phyloP scores from a whole-genome alignment of 768 basidiomycete species.

The Lactarius tabidus region DNA sequence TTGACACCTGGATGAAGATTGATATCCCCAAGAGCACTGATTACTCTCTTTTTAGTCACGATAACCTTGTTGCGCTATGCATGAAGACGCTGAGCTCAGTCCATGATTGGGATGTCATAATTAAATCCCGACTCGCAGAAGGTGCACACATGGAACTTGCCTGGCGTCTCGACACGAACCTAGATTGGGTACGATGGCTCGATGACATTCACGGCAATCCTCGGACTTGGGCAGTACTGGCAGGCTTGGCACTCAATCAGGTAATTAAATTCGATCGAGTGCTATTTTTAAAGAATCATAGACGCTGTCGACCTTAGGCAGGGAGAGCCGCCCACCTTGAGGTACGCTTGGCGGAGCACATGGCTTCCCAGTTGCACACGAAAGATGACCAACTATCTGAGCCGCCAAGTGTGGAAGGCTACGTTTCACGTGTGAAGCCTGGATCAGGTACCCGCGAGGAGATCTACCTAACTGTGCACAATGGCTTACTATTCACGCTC shows the following conservation, averaged over 20 bases:
- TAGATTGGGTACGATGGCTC: conserved; percentile 88
- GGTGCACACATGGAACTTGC: conserved; percentile 67
- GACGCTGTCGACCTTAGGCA: conserved; percentile 32
- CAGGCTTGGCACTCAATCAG: conserved; percentile 69
- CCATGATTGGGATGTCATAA: conserved; percentile 57
- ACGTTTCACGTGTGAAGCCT: conserved; percentile 65
- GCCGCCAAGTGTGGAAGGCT: conserved; percentile 84
- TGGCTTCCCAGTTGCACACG: conserved; percentile 42
- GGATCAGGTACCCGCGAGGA: conserved; percentile 54
- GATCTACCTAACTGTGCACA: conserved; percentile 68
- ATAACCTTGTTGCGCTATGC: conserved; percentile 62
- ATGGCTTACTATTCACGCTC: conserved; percentile 67
- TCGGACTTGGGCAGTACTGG: conserved; percentile 71
- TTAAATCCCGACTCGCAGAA: conserved; percentile 48
- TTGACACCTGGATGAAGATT: conserved; percentile 66
- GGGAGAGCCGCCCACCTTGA: conserved; percentile 55
- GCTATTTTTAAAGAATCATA: conserved; percentile 7
- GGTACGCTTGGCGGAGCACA: conserved; percentile 70
- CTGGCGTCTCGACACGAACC: conserved; percentile 66
- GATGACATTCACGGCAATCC: conserved; percentile 56
- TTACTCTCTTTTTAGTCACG: conserved; percentile 49
- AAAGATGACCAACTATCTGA: conserved; percentile 55
- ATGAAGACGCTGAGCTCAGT: conserved; percentile 50
- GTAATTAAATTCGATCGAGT: conserved; percentile 39
- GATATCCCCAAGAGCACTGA: conserved; percentile 46